Evolutionary conservation across 805 yeast genomes (phyloP), one percentile per base, ranked within the genome.

Genomic region (Yamadazyma takamatsuzukensis): DNA sequence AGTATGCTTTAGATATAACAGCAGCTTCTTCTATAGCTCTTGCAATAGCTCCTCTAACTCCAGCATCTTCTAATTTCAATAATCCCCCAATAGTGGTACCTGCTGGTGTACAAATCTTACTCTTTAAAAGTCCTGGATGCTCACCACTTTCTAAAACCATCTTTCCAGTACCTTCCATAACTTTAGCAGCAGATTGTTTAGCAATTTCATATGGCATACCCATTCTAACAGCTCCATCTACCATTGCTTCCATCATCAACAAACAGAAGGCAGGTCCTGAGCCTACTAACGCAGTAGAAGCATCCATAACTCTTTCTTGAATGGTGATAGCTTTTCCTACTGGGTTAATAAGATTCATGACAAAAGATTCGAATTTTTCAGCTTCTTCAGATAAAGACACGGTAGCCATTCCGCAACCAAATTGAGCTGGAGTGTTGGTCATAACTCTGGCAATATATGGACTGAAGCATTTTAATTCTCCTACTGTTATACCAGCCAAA

Each of bases 1-100:
- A 56, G 39, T 66, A 64, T 6, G 70, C 60, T 18, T 68, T 66
- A 10, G 96, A 88, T 35, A 88, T 83, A 38, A 72, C 72, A n/a
- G 97, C 86, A 21, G 97, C 90, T 54, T 87, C 95, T 57, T 85
- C 87, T 16, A 93, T 83, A 24, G 95, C 96, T 49, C 87, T 74
- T 29, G 94, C 77, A 48, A 93, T 83, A 15, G 87, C 90, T 28
- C 86, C 74, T 63, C 96, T 81, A 29, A 93, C 83, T 31, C 90
- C 94, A 30, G 77, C 78, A 45, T 87, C 96, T 65, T 93, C 98
- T 82, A 93, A 78, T 43, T 80, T 86, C 59, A 90, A 72, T 37
- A 93, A 67, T 0, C 98, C 98, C 7, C 95, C 95, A 55, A 93
- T 93, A 4, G 98, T 93, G 31, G 97, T 89, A 21, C 98, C 98